Conservation (phyloP, 2,329 filamentous ascomycete species). For the Penicillium aurantiogriseum region DNA sequence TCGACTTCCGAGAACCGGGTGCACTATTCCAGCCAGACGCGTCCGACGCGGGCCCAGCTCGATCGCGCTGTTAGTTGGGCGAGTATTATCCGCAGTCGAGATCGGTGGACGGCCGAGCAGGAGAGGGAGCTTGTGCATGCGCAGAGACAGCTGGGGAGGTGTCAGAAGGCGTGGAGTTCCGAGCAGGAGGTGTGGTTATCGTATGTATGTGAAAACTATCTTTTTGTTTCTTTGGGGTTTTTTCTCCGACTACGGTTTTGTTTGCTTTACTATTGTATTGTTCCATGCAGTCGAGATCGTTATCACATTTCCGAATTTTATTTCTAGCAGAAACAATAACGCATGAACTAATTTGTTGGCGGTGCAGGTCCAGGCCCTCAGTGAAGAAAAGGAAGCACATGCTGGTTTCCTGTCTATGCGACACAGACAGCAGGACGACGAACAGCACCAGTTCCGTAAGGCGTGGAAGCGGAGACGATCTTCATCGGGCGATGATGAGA, state of each 20-base stretch:
- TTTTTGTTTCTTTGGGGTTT: background rate
- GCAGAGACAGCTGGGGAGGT: constrained; percentile 29
- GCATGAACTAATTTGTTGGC: background rate
- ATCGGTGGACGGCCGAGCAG: constrained; percentile 31
- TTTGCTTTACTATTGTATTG: background rate
- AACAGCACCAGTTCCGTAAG: constrained; percentile 36
- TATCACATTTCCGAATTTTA: background rate
- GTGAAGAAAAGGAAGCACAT: constrained; percentile 36
- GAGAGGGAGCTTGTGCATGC: constrained; percentile 31
- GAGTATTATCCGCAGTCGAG: constrained; percentile 28
- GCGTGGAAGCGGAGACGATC: constrained; percentile 32
- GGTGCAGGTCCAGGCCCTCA: constrained; percentile 31
- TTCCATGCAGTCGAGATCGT: background rate
- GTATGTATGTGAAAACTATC: constrained; percentile 27
- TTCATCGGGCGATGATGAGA: constrained; percentile 4
- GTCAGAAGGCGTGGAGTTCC: constrained; percentile 39
- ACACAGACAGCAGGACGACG: constrained; percentile 34
- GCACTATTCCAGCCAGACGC: constrained; percentile 7
- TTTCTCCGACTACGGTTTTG: background rate
- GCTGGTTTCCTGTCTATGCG: constrained; percentile 32
- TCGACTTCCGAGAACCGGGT: constrained; percentile 14
- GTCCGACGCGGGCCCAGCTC: constrained; percentile 16
- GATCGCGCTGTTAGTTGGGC: constrained; percentile 32
- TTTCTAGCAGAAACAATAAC: background rate
- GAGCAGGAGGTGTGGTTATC: constrained; percentile 38